Percentiles rank a stretch among this genome's conserved stretches.
phyloP scores from a whole-genome alignment of 805 yeast genomes.

The Candida methanosorbosa region DNA sequence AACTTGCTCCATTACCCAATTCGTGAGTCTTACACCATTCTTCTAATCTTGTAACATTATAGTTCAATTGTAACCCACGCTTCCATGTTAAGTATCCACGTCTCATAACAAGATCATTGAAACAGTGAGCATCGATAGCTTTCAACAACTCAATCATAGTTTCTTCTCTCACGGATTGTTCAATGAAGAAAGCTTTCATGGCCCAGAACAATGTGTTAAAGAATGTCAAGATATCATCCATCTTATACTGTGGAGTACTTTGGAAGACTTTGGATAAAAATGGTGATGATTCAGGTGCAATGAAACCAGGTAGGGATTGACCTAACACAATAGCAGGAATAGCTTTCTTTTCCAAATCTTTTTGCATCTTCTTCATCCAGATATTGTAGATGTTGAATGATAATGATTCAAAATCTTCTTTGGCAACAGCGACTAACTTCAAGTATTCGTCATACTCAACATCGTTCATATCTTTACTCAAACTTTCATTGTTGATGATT shows the following conservation, averaged over 20 bases:
- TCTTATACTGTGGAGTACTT: slow-evolving; percentile 63
- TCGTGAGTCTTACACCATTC: slow-evolving; percentile 98
- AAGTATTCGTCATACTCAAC: slow-evolving; percentile 86
- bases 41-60: slow-evolving; percentile 91
- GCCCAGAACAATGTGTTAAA: slow-evolving; percentile 90
- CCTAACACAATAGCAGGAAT: slow-evolving; percentile 92
- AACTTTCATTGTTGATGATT: slow-evolving; percentile 75
- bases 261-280: slow-evolving; percentile 78
- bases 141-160: slow-evolving; percentile 77
- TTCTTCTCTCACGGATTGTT: slow-evolving; percentile 73
- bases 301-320: slow-evolving; percentile 93
- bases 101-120: slow-evolving; percentile 92
- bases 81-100: slow-evolving; percentile 94
- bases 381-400: slow-evolving; percentile 91
- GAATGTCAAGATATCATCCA: slow-evolving; percentile 90
- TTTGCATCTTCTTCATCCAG: slow-evolving; percentile 95
- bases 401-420: slow-evolving; percentile 88
- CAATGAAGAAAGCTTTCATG: slow-evolving; percentile 84
- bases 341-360: slow-evolving; percentile 81
- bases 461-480: slow-evolving; percentile 78
- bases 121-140: slow-evolving; percentile 86
- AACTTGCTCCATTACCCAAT: slow-evolving; percentile 76
- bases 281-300: slow-evolving; percentile 75
- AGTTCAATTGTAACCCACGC: slow-evolving; percentile 92
- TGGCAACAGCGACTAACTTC: slow-evolving; percentile 80